A percentile compares a stretch with the other conserved stretches of the same genome.
These are phyloP conservation scores for Akebia trifoliata DNA, from an alignment of 164 flowering plant species.

Conservation along the genomic window DNA sequence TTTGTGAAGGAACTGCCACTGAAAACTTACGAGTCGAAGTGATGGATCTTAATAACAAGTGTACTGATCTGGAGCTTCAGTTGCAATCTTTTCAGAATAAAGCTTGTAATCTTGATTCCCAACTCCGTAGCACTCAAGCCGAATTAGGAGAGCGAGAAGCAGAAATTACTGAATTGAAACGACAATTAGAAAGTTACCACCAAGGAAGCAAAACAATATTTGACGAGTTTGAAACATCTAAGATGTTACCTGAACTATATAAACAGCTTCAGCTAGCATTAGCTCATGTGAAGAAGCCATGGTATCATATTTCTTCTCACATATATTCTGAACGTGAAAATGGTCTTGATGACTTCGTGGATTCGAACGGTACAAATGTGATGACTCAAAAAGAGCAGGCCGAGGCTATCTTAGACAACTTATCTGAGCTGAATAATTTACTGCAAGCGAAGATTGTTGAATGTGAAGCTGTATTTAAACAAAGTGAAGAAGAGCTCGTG, in stretches of 20 bases:
- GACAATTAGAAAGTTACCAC: slow-evolving; percentile 21
- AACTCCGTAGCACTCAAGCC: slow-evolving; percentile 23
- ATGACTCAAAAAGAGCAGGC: slow-evolving; percentile 23
- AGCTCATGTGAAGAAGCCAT: slow-evolving; percentile 27
- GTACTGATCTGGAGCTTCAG: slow-evolving; percentile 38
- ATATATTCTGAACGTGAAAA: slow-evolving; percentile 10
- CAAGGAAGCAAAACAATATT: slow-evolving; percentile 19
- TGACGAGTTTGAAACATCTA: slow-evolving; percentile 16
- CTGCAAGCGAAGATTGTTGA: slow-evolving; percentile 32
- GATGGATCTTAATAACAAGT: slow-evolving; percentile 28
- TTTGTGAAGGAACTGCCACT: slow-evolving; percentile 12
- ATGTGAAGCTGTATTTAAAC: slow-evolving; percentile 20
- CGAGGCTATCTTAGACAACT: slow-evolving; percentile 24
- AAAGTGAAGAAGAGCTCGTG: slow-evolving; percentile 19
- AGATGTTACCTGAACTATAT: slow-evolving; percentile 22
- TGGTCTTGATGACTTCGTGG: slow-evolving; percentile 14
- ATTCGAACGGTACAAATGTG: slow-evolving; percentile 10
- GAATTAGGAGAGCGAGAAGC: slow-evolving; percentile 21
- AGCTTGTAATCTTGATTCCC: slow-evolving; percentile 31
- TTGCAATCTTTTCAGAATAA: slow-evolving; percentile 32
- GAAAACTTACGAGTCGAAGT: slow-evolving; percentile 14
- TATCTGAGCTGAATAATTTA: slow-evolving; percentile 30
- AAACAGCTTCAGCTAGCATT: slow-evolving; percentile 34
- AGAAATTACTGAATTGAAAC: slow-evolving; percentile 26
- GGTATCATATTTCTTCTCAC: slow-evolving; percentile 15